Base-by-base conservation (phyloP, 2,329 filamentous ascomycete genomes). In the Colletotrichum liriopes region DNA sequence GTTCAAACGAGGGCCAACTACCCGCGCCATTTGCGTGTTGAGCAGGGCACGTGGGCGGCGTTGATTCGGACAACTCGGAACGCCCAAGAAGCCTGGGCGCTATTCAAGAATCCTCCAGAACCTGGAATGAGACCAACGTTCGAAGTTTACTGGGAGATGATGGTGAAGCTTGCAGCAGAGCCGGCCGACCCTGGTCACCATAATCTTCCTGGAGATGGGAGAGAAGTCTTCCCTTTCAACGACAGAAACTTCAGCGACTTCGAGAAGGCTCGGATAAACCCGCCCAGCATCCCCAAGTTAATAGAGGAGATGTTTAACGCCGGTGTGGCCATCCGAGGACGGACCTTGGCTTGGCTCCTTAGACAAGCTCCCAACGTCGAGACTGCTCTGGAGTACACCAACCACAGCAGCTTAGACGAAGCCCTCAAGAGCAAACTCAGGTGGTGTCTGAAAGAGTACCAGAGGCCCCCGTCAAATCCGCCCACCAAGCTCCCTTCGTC, bases 181-280 rank as follows among this genome's bases (percentile, higher is more conserved):
- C 74, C 77, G 5, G 76, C 80, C 32, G 73, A 77, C 23, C 67
- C 72, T 8, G 43, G 71, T 18, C 65, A 75, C 37, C 29, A 63
- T 5, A 76, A 76, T 37, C 71, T 74, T 1, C 60, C 75, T 3
- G 76, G 77, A 20, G 75, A 78, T 55, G 77, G 68, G 35, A 72
- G 77, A 29, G 75, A 77, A 45, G 89, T 67, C 79, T 83, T 74
- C 73, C 78, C 23, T 77, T 78, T 7, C 73, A 78, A 62, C 71
- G 79, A 49, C 76, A 81, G 83, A 79, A 93, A 86, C 79, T 87
- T 86, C 77, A 93, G 86, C 71, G 87, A 91, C n/a, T 89, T 91
- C 66, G 92, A 93, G 69, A 89, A 89, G 74, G 87, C 90, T 49
- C 86, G 89, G n/a, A 82, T 90, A 54, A 83, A 85, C 18, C 89